A percentile compares a stretch with the other conserved stretches of the same genome.
These are phyloP conservation scores for Porpolomopsis calyptriformis DNA, from an alignment of 768 basidiomycete species.

Conservation along the genomic window DNA sequence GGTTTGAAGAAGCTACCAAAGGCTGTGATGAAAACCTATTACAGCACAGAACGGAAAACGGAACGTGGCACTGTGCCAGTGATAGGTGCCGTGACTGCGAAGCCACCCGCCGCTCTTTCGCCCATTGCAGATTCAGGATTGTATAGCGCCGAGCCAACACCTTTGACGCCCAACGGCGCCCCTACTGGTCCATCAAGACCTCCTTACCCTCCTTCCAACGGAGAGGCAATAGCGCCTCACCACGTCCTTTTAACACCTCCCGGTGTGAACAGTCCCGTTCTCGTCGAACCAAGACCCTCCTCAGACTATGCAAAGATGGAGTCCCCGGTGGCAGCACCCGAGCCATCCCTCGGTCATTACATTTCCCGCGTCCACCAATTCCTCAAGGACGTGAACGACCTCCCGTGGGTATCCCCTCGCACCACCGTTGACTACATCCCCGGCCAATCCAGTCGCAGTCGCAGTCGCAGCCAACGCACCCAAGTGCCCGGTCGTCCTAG, in stretches of 20 bases:
- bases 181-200: too few species aligned
- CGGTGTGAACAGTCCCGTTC: slow-evolving; percentile 24
- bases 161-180: background rate
- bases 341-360: slow-evolving; percentile 23
- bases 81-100: background rate
- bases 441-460: slow-evolving; percentile 14
- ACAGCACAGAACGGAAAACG: background rate
- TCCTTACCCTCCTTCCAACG: too few species aligned
- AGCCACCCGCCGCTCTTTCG: background rate
- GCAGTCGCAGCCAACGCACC: slow-evolving; percentile 9
- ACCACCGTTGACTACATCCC: slow-evolving; percentile 38
- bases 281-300: slow-evolving; percentile 31
- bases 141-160: background rate
- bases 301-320: slow-evolving; percentile 43
- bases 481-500: slow-evolving; percentile 1
- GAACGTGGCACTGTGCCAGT: background rate
- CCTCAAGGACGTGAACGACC: slow-evolving; percentile 22
- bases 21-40: slow-evolving; percentile 2
- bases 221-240: background rate
- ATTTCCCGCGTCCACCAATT: slow-evolving; percentile 27
- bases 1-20: background rate
- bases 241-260: slow-evolving; percentile 7
- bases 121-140: background rate
- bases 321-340: slow-evolving; percentile 30
- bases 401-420: slow-evolving; percentile 37